Evolutionary conservation across 441 rosid species (phyloP), one percentile per base, ranked within the genome.

Genomic region (Dalechampia spathulata): DNA sequence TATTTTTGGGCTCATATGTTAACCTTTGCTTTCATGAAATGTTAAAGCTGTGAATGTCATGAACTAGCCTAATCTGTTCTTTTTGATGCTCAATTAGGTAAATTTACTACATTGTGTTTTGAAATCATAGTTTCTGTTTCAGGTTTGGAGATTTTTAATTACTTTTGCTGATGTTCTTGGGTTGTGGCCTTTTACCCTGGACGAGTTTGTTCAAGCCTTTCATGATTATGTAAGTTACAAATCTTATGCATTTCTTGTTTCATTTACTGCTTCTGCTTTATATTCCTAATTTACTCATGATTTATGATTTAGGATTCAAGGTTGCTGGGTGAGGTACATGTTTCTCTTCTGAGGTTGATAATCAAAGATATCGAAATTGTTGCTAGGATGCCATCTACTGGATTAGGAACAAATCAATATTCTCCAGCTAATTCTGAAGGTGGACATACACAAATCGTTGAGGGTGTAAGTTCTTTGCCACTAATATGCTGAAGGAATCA

Each of bases 81-180:
- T 60, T 43, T 51, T 69, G 22, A 43, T 57, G 32, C 47, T 49
- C 49, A 15, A 55, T 32, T 34, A 48, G 14, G 17, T 32, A n/a
- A 58, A 61, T 39, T 58, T 44, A 48, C n/a, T 21, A 36, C 25
- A n/a, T 44, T 45, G 15, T 50, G 44, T 57, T 63, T 49, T 48
- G 55, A 42, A 56, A 45, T 57, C 28, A 49, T 27, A 61, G 28
- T 19, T 47, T 72, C 39, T 28, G 25, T 75, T 72, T 66, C 80
- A 95, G 99, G 96, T 86, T 60, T 95, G 99, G 99, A 88, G 87
- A 75, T 95, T 91, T 75, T 76, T 88, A 54, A 86, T 80, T 62
- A 78, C 89, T 46, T 95, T 95, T 69, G 83, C 96, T 52, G 99
- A 95, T 77, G 80, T 91, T 58, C 88, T 95, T 68, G 87, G 86